A percentile compares a stretch with the other conserved stretches of the same genome.
Evolutionary conservation across 1,284 basidiomycete species (phyloP).

Genomic region (Hypsizygus ulmarius): DNA sequence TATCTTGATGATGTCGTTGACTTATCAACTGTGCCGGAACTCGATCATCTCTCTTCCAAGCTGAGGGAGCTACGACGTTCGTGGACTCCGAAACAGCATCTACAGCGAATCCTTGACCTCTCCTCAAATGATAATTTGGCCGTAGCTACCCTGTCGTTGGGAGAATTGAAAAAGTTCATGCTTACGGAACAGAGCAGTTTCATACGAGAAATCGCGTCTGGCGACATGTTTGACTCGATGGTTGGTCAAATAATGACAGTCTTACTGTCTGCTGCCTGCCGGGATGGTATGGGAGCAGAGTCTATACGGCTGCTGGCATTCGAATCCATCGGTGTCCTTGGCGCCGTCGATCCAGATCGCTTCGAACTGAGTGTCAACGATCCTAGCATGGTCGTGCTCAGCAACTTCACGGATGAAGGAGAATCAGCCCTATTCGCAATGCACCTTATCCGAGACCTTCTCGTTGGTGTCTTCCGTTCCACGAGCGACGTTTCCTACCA

Average conservation of each 20-base stretch:
- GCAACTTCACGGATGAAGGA: constrained; percentile 80
- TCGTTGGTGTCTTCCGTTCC: constrained; percentile 91
- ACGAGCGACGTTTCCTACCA: constrained; percentile 95
- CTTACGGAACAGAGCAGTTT: constrained; percentile 49
- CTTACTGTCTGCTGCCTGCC: constrained; percentile 70
- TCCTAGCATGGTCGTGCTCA: constrained; percentile 69
- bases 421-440: constrained; percentile 84
- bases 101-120: constrained; percentile 75
- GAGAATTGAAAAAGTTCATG: constrained; percentile 75
- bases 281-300: constrained; percentile 78
- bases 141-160: constrained; percentile 75
- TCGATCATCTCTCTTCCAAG: constrained; percentile 47
- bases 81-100: constrained; percentile 53
- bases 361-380: constrained; percentile 70
- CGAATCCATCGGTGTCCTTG: constrained; percentile 92
- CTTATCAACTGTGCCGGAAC: constrained; percentile 66
- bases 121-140: constrained; percentile 80
- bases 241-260: constrained; percentile 71
- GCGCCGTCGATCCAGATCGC: constrained; percentile 95
- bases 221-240: constrained; percentile 83
- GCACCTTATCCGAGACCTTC: constrained; percentile 82
- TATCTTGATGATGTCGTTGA: constrained; percentile 80
- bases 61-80: constrained; percentile 49
- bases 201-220: constrained; percentile 64
- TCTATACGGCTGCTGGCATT: constrained; percentile 70